Evolutionary conservation across 83 land plant genomes (phyloP), one percentile per base, ranked within the genome.

Genomic region (Picea abies): DNA sequence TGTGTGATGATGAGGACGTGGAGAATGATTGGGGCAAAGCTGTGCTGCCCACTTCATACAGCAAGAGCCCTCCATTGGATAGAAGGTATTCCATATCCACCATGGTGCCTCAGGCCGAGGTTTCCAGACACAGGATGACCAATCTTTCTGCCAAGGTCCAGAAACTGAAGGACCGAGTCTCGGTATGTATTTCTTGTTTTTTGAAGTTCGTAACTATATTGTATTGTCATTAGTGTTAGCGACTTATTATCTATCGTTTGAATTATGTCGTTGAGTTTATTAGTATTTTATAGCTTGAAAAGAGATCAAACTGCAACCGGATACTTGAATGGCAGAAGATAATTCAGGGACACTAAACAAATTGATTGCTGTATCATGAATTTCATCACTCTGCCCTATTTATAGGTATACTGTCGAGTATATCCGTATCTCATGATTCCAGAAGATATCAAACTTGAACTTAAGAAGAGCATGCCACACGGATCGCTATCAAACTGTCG

Each of bases 81-180:
- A 49, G 52, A 17, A 19, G 64, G 5, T 17, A 63, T 63, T 35
- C 89, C 32, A 64, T 86, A 56, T 60, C 67, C 67, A 25, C 77
- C 23, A 39, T 63, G 14, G 67, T 63, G 52, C 82, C 76, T 71
- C 83, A 80, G 63, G 75, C 89, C 60, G 90, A 91, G 80, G 37
- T 67, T 20, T 67, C 87, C 44, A 85, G 67, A 83, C 89, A 58
- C 17, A 20, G 22, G 23, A 63, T 63, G 65, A n/a, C 65, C 22
- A 70, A 69, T 25, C 12, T 85, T 47, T 83, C 82, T 9, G 63
- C 82, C 20, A 90, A 88, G 89, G 17, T 92, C 14, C 83, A 84
- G 82, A 84, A 63, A 63, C 60, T 92, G 82, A 85, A 85, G 78
- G 90, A 86, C n/a, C 84, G 85, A 83, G 78, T 90, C 35, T 89